A percentile compares a stretch with the other conserved stretches of the same genome.
phyloP scores from a whole-genome alignment of 805 yeast species.

The Brettanomyces nanus region DNA sequence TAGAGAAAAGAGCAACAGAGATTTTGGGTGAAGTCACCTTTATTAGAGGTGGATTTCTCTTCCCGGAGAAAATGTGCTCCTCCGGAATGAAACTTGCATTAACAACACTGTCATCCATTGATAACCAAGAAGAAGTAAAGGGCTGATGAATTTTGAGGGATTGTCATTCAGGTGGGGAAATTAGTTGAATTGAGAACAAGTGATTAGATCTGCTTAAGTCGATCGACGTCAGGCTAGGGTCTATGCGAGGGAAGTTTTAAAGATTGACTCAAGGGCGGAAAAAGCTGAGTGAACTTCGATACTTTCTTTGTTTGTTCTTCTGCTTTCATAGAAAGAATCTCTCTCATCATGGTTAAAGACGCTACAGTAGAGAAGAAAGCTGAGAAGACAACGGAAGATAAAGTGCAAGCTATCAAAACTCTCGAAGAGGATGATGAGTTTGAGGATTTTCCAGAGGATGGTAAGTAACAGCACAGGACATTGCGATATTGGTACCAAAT shows the following conservation, averaged over 20 bases:
- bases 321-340: too few species aligned
- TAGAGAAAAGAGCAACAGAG: conserved; percentile 37
- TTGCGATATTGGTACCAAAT: neutral
- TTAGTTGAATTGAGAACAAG: too few species aligned
- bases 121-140: neutral
- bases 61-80: conserved; percentile 11
- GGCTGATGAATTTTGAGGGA: too few species aligned
- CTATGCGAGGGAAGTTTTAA: too few species aligned
- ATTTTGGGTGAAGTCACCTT: conserved; percentile 30
- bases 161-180: too few species aligned
- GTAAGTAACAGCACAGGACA: conserved; percentile 25
- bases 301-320: too few species aligned
- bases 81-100: conserved; percentile 17
- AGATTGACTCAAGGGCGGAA: too few species aligned
- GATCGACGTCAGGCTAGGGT: too few species aligned
- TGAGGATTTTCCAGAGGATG: conserved; percentile 91
- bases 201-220: too few species aligned
- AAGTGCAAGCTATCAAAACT: conserved; percentile 43
- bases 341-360: neutral
- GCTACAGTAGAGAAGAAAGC: conserved; percentile 1
- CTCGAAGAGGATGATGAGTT: conserved; percentile 95
- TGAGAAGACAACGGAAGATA: conserved; percentile 2
- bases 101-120: neutral
- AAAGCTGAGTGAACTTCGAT: neutral
- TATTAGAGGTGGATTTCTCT: conserved; percentile 15